These are phyloP conservation scores for Microbotryum lychnidis-dioicae DNA, from an alignment of 1,284 basidiomycete species.

Conservation along the genomic window DNA sequence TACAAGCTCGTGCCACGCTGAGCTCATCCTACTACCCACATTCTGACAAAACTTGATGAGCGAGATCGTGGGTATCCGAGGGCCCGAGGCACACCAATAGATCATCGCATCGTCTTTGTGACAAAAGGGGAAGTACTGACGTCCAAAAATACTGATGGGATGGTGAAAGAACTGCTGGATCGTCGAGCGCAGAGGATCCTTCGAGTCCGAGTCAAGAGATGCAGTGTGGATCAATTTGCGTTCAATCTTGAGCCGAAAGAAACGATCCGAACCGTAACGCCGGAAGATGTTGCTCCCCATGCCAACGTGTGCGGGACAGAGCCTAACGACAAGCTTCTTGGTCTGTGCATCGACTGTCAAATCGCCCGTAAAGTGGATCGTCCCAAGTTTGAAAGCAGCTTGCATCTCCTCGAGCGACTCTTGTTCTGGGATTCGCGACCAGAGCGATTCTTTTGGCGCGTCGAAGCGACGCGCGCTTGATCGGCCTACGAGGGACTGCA, in stretches of 20 bases:
- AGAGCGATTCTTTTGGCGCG: conserved; percentile 6
- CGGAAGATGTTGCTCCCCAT: conserved; percentile 14
- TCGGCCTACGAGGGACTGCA: neutral
- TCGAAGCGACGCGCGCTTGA: neutral
- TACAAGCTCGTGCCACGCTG: neutral
- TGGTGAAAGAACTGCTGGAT: conserved; percentile 7
- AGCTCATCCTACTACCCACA: neutral
- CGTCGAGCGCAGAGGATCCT: neutral
- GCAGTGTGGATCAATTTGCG: conserved; percentile 1
- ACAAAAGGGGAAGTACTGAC: conserved; percentile 29
- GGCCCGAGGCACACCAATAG: conserved; percentile 25
- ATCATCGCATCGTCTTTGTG: conserved; percentile 34
- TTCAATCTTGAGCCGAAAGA: conserved; percentile 18
- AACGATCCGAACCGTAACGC: conserved; percentile 16
- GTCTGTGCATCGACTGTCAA: neutral
- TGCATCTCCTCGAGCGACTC: conserved; percentile 18
- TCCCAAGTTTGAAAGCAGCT: conserved; percentile 13
- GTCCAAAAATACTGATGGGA: conserved; percentile 22
- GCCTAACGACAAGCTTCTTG: neutral
- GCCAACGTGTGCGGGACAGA: conserved; percentile 7
- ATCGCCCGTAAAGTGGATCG: conserved; percentile 13
- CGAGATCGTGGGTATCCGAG: conserved; percentile 6
- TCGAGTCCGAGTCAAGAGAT: neutral
- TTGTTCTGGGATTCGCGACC: conserved; percentile 8
- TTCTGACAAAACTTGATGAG: conserved; percentile 12